phyloP scores from a whole-genome alignment of 2,329 filamentous ascomycete species.

The Diplodia seriata region DNA sequence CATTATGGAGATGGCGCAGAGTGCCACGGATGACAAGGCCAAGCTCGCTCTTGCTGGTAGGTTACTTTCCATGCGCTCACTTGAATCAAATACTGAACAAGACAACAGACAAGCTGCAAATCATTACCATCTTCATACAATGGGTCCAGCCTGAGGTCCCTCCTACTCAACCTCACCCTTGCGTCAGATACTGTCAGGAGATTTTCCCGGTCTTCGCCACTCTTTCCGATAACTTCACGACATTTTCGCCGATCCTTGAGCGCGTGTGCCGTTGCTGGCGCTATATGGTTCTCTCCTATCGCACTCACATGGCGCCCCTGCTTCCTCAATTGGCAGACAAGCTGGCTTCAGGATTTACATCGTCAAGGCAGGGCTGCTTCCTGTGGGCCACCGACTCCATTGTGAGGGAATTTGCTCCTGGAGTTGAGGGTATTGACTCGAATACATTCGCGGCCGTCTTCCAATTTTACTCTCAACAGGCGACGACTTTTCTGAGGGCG shows the following conservation, averaged over 20 bases:
- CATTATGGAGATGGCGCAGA: slow-evolving; percentile 85
- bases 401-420: slow-evolving; percentile 92
- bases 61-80: slow-evolving; percentile 9
- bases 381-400: slow-evolving; percentile 98
- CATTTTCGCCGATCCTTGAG: slow-evolving; percentile 88
- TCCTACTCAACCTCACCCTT: slow-evolving; percentile 78
- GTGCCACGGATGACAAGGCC: slow-evolving; percentile 79
- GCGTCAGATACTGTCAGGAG: slow-evolving; percentile 95
- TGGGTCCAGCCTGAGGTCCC: slow-evolving; percentile 76
- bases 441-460: slow-evolving; percentile 88
- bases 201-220: slow-evolving; percentile 87
- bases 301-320: slow-evolving; percentile 84
- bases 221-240: slow-evolving; percentile 85
- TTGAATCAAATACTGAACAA: slow-evolving; percentile 29
- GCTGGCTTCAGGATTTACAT: slow-evolving; percentile 81
- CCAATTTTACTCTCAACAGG: slow-evolving; percentile 92
- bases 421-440: slow-evolving; percentile 81
- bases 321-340: slow-evolving; percentile 87
- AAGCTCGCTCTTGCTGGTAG: slow-evolving; percentile 85
- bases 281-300: slow-evolving; percentile 95
- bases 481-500: slow-evolving; percentile 85
- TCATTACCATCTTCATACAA: slow-evolving; percentile 91
- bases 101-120: slow-evolving; percentile 77
- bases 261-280: slow-evolving; percentile 94
- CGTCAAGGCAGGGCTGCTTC: slow-evolving; percentile 92